Evolutionary conservation across 2,329 filamentous ascomycete genomes (phyloP), one percentile per base, ranked within the genome.

Genomic region (Phialocephala subalpina): DNA sequence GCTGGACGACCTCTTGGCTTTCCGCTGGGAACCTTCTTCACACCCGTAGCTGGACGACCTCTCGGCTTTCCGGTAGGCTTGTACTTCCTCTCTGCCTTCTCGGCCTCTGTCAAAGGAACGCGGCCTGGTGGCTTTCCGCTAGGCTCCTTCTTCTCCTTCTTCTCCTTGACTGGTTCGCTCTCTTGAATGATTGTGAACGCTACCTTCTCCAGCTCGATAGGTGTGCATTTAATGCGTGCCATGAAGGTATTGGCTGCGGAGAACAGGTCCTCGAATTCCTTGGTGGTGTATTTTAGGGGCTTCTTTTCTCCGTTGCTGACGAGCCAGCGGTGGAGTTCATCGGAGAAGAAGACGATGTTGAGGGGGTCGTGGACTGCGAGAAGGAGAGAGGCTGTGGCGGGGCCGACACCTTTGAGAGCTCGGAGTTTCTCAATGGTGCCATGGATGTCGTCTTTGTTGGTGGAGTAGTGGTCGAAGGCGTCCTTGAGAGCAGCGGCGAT

Each of bases 301-400:
- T 73, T 78, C 62, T 80, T 83, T 47, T 80, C 78, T 0, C 83
- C 82, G n/a, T 78, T 76, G 74, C 85, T 86, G 73, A 86, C 86
- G 6, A 91, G 78, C 91, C 91, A 95, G 70, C 89, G 85, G 74
- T 89, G 95, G 3, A 90, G 83, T 78, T 96, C 92, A 74, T 97
- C 93, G 2, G 89, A 91, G 78, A 95, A 95, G 82, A 95, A 95
- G 1, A 92, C 84, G 58, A 89, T 82, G 14, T 79, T 78, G 0
- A 81, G 77, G 0, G 89, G 84, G 66, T 88, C 84, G 69, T 88
- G 85, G 4, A 91, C 86, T 4, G 89, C 86, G 2, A 96, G 83
- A 0, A 95, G 79, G 36, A 96, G 84, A 1, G 91, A 92, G 0
- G 91, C 92, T 0, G 92, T 95, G 8, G 92, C 92, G 1, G 92